Base-by-base conservation (phyloP, 2,329 filamentous ascomycete genomes). In the Cladosporium sp. region DNA sequence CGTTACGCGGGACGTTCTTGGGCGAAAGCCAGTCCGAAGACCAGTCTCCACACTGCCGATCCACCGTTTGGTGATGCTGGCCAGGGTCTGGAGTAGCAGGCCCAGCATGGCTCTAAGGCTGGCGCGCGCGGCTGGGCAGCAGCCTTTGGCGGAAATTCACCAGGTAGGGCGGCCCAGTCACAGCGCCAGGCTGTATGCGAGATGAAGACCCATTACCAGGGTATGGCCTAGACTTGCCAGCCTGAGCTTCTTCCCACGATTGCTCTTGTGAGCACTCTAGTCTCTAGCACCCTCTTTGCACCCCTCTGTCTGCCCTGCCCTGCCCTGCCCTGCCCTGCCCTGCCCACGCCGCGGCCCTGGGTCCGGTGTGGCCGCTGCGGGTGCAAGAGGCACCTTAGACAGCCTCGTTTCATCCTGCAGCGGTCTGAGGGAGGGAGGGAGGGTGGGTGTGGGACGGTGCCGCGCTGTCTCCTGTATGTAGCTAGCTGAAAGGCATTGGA, bases 31-130 rank as follows among this genome's bases (percentile, higher is more conserved):
- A 49, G 48, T 43, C 36, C 36, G 36, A 43, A 43, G 36, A 43
- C 36, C 36, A 43, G 36, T 43, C 59, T 63, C 59, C 59, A 63
- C 59, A 56, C 49, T 51, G 59, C 59, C 59, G 59, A 63, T 63
- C 59, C 32, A 63, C 58, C 59, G 59, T 63, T 63, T 58, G 32
- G 32, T 58, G 56, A 34, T 54, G 59, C 11, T 25, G 21, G 48
- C 59, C 49, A 63, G 59, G 59, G 59, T 63, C 59, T 54, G 43
- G 18, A 32, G 36, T 46, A 43, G 36, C 25, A 43, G 49, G 39
- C 18, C 36, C 36, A 43, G 36, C 36, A 43, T 43, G 36, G 36
- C 36, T 43, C 36, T 63, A 54, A 54, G 59, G 58, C 43, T 60
- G 58, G 28, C 43, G 58, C 32, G 28, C 43, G 58, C 32, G 59